phyloP scores from a whole-genome alignment of 148 eudicot species.

The Rhododendron griersonianum region DNA sequence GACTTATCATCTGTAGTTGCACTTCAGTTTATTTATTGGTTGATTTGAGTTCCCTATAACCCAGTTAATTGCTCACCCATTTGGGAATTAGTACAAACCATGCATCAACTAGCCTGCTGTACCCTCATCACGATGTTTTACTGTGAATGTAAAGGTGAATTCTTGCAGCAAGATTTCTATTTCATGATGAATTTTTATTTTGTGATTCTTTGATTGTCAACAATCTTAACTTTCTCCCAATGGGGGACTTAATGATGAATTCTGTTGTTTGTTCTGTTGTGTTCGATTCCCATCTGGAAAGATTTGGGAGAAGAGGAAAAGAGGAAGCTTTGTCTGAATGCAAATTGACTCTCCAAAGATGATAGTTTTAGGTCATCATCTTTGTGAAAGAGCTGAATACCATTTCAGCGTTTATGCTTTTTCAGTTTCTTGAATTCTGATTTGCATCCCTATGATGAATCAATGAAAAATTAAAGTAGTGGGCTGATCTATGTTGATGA shows the following conservation, averaged over 20 bases:
- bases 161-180: neutral
- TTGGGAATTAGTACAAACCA: neutral
- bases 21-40: neutral
- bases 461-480: neutral
- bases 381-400: neutral
- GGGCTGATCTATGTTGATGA: conserved; percentile 3
- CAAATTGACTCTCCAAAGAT: neutral
- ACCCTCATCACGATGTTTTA: neutral
- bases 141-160: neutral
- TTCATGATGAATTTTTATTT: neutral
- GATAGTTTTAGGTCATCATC: neutral
- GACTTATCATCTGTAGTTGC: neutral
- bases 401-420: neutral
- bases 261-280: neutral
- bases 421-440: neutral
- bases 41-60: no score
- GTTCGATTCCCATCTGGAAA: neutral
- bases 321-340: neutral
- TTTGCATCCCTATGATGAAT: neutral
- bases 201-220: neutral
- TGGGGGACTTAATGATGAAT: neutral
- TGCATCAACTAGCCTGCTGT: no score
- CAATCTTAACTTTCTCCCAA: neutral
- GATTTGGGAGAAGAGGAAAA: neutral
- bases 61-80: no score